Evolutionary conservation across 371 early-diverging fungal genomes (phyloP).

Genomic region (Mortierella sp.): DNA sequence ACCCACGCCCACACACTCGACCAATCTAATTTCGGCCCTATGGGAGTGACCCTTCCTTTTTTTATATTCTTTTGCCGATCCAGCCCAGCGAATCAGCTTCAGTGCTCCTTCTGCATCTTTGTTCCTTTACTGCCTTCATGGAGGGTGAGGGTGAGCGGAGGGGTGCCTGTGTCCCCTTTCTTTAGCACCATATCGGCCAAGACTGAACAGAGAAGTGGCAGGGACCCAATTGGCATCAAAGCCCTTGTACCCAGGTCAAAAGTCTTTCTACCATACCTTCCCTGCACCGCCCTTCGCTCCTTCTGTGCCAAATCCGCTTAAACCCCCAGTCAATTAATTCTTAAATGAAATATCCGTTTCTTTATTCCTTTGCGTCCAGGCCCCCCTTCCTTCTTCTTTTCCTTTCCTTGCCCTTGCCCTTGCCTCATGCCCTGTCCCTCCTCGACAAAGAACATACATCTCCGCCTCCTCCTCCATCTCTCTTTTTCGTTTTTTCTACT

Average conservation of each 20-base stretch:
- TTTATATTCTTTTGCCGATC: background rate
- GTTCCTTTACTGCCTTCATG: background rate
- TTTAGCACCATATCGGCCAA: background rate
- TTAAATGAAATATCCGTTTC: too few species aligned
- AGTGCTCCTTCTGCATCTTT: background rate
- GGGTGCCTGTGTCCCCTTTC: background rate
- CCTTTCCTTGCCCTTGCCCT: background rate
- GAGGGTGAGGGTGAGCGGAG: background rate
- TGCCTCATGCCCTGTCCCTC: background rate
- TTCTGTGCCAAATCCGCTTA: too few species aligned
- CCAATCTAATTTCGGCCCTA: constrained; percentile 17
- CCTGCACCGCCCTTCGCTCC: too few species aligned
- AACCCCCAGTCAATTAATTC: too few species aligned
- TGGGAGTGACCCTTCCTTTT: background rate
- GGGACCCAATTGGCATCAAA: too few species aligned
- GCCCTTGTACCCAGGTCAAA: too few species aligned
- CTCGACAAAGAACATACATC: background rate
- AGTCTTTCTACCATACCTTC: too few species aligned
- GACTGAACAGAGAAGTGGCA: too few species aligned
- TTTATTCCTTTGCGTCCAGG: too few species aligned
- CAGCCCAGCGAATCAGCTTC: background rate
- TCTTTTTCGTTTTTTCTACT: background rate
- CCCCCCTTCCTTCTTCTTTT: background rate
- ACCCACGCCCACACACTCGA: background rate
- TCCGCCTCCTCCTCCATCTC: background rate